phyloP scores from a whole-genome alignment of 371 early-diverging fungal species.

The Lichtheimia ornata region DNA sequence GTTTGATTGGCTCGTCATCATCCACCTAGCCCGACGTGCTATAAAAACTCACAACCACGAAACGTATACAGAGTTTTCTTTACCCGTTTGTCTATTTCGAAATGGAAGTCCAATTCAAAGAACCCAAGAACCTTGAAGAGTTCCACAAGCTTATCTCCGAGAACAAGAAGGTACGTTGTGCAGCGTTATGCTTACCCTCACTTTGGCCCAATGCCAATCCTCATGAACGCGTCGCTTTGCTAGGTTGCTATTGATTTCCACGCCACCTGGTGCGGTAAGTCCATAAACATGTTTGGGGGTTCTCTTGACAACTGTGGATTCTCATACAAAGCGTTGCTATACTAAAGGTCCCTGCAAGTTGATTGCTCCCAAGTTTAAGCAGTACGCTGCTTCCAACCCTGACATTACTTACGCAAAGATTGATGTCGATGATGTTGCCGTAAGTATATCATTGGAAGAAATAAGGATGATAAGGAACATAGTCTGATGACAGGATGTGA shows the following conservation, averaged over 20 bases:
- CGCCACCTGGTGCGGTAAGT: conserved; percentile 65
- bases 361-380: conserved; percentile 75
- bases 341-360: conserved; percentile 78
- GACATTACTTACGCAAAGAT: conserved; percentile 80
- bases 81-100: too few species aligned
- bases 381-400: conserved; percentile 52
- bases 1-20: too few species aligned
- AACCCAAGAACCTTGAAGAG: conserved; percentile 32
- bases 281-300: too few species aligned
- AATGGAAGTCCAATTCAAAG: background rate
- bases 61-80: too few species aligned
- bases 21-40: too few species aligned
- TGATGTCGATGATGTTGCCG: conserved; percentile 72
- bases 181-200: too few species aligned
- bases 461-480: background rate
- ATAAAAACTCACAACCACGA: too few species aligned
- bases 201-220: too few species aligned
- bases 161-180: conserved; percentile 25
- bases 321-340: too few species aligned
- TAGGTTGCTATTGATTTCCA: conserved; percentile 68
- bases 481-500: background rate
- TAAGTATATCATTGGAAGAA: conserved; percentile 29
- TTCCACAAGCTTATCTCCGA: conserved; percentile 30
- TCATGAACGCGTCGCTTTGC: too few species aligned
- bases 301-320: too few species aligned